Evolutionary conservation across 495 filamentous ascomycete genomes (phyloP).

Genomic region (Trichoderma orchidacearum): DNA sequence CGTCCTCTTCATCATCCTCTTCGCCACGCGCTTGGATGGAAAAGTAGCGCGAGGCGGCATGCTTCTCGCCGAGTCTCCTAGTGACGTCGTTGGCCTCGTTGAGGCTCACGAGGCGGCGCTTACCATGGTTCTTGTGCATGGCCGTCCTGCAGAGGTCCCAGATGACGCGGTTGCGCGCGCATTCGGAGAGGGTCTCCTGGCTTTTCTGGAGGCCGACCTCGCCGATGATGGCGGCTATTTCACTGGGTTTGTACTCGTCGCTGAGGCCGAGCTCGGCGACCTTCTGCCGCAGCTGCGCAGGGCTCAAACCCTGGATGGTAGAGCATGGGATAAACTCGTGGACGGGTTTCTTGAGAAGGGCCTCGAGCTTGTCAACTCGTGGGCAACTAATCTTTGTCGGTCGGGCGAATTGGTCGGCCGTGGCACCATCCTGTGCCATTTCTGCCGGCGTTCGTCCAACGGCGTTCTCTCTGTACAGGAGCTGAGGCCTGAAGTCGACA

Average conservation of each 20-base stretch:
- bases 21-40: not conserved
- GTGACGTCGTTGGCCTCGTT: slow-evolving; percentile 63
- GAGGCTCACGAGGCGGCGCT: slow-evolving; percentile 51
- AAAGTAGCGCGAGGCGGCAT: slow-evolving; percentile 12
- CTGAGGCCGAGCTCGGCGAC: not conserved
- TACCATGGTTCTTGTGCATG: slow-evolving; percentile 15
- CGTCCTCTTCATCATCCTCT: slow-evolving; percentile 6
- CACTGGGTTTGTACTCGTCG: not conserved
- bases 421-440: slow-evolving; percentile 41
- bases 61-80: slow-evolving; percentile 38
- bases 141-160: slow-evolving; percentile 20
- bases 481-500: slow-evolving; percentile 38
- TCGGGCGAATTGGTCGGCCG: slow-evolving; percentile 15
- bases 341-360: not conserved
- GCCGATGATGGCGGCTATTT: not conserved
- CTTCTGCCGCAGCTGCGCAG: not conserved
- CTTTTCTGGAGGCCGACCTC: not conserved
- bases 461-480: slow-evolving; percentile 54
- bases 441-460: slow-evolving; percentile 57
- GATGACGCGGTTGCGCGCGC: slow-evolving; percentile 6
- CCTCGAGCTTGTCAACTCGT: not conserved
- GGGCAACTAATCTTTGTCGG: not conserved
- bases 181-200: not conserved
- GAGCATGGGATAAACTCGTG: not conserved
- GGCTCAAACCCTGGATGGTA: not conserved